A percentile compares a stretch with the other conserved stretches of the same genome.
These are phyloP conservation scores for Syzygium malaccense DNA, from an alignment of 441 rosid species.

Conservation along the genomic window DNA sequence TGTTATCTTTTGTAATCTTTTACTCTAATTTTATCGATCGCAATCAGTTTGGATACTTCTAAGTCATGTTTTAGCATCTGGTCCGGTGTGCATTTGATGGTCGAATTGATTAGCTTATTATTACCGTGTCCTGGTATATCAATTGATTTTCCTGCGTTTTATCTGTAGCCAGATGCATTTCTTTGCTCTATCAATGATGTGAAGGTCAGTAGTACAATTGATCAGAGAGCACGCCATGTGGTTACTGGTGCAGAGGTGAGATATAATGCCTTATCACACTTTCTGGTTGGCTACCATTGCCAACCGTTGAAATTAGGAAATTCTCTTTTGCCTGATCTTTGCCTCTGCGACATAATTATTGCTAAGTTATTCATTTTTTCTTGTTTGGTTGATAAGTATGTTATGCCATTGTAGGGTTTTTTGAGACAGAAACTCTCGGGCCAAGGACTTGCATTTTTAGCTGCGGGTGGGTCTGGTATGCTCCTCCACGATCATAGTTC, in stretches of 20 bases:
- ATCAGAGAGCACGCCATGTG: constrained; percentile 73
- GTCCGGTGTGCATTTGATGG: not conserved
- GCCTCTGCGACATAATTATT: not conserved
- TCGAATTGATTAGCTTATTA: not conserved
- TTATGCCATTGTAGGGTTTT: constrained; percentile 49
- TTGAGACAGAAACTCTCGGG: constrained; percentile 89
- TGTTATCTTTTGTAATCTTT: not conserved
- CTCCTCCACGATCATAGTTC: not conserved
- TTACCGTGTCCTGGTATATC: not conserved
- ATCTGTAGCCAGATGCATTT: constrained; percentile 97
- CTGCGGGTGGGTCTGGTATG: constrained; percentile 98
- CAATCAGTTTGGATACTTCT: not conserved
- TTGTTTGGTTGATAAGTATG: not conserved
- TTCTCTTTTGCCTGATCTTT: not conserved
- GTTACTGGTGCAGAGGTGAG: constrained; percentile 73
- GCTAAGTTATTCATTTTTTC: not conserved
- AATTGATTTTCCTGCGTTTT: constrained; percentile 24
- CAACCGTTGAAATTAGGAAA: not conserved
- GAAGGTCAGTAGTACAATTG: constrained; percentile 64
- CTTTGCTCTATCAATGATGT: constrained; percentile 94
- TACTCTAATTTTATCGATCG: not conserved
- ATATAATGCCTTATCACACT: not conserved
- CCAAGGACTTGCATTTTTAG: constrained; percentile 91
- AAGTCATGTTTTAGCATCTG: not conserved
- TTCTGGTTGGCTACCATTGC: not conserved